Percentiles rank a stretch among this genome's conserved stretches.
Conservation (phyloP, 2,329 filamentous ascomycete species). For the Cladosporium cucumerinum region DNA sequence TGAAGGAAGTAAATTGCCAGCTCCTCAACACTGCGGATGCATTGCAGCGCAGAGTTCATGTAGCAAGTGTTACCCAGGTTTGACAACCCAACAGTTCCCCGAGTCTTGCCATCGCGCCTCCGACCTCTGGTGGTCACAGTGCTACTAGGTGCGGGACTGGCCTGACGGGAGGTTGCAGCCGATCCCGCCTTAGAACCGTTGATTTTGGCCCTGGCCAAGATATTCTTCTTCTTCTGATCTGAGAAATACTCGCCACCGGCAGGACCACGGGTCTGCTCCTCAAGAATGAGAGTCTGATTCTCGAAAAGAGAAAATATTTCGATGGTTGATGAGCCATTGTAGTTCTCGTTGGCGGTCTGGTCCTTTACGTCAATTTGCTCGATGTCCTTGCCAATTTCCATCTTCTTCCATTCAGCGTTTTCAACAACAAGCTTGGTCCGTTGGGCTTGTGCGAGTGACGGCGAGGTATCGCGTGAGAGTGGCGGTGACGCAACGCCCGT, state of each 20-base stretch:
- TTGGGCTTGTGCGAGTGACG: slow-evolving; percentile 43
- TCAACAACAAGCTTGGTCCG: slow-evolving; percentile 57
- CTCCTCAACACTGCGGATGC: slow-evolving; percentile 88
- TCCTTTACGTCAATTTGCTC: slow-evolving; percentile 65
- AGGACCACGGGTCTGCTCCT: slow-evolving; percentile 64
- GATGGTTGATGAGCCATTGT: slow-evolving; percentile 70
- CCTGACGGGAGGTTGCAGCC: slow-evolving; percentile 55
- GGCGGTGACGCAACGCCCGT: slow-evolving; percentile 43
- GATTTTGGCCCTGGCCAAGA: neutral
- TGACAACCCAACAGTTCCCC: slow-evolving; percentile 76
- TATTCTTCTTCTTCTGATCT: slow-evolving; percentile 39
- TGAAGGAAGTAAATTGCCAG: slow-evolving; percentile 84
- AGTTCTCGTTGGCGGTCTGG: slow-evolving; percentile 68
- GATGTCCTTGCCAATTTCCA: slow-evolving; percentile 62
- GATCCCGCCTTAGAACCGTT: slow-evolving; percentile 37
- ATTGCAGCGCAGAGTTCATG: slow-evolving; percentile 97
- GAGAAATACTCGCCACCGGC: slow-evolving; percentile 56
- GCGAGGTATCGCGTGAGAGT: slow-evolving; percentile 44
- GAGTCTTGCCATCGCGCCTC: slow-evolving; percentile 63
- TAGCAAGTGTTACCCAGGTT: slow-evolving; percentile 98
- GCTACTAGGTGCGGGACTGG: slow-evolving; percentile 62
- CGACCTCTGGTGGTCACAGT: slow-evolving; percentile 66
- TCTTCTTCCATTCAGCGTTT: slow-evolving; percentile 58
- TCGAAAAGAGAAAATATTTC: slow-evolving; percentile 65
- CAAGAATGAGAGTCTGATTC: slow-evolving; percentile 75